Conservation (phyloP, 768 basidiomycete genomes). For the Dentipellis fragilis region DNA sequence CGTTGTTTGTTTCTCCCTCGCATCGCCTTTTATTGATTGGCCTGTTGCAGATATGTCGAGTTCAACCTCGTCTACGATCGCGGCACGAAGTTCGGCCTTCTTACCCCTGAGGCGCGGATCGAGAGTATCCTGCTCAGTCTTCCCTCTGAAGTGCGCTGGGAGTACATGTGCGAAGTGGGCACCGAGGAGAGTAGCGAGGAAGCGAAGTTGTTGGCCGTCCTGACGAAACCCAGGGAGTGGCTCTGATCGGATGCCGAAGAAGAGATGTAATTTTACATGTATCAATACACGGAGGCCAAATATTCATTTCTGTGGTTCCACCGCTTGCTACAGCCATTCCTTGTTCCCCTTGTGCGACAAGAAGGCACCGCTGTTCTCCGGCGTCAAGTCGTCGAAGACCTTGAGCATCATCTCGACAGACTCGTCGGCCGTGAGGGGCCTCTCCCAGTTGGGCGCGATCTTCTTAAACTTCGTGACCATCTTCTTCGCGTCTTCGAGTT, state of each 20-base stretch:
- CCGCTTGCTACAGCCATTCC: neutral
- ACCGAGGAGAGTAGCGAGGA: constrained; percentile 39
- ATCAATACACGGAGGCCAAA: no score
- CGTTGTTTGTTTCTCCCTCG: neutral
- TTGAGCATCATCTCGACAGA: neutral
- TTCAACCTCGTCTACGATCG: constrained; percentile 68
- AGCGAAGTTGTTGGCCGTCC: constrained; percentile 37
- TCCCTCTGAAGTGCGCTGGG: constrained; percentile 60
- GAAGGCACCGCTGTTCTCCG: neutral
- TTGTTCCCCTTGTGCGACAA: constrained; percentile 1
- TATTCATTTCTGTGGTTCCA: no score
- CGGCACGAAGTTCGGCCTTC: constrained; percentile 58
- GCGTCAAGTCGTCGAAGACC: neutral
- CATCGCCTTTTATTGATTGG: neutral
- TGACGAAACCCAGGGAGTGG: constrained; percentile 43
- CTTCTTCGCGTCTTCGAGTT: neutral
- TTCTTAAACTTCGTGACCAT: neutral
- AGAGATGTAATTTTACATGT: no score
- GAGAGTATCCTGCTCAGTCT: constrained; percentile 61
- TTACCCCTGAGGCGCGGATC: constrained; percentile 46
- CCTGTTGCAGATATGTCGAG: constrained; percentile 58
- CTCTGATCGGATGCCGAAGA: constrained; percentile 6
- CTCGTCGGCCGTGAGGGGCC: neutral
- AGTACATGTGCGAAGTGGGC: constrained; percentile 52
- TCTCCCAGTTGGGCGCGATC: neutral